phyloP scores from a whole-genome alignment of 2,329 filamentous ascomycete species.

The Neobulgaria alba region DNA sequence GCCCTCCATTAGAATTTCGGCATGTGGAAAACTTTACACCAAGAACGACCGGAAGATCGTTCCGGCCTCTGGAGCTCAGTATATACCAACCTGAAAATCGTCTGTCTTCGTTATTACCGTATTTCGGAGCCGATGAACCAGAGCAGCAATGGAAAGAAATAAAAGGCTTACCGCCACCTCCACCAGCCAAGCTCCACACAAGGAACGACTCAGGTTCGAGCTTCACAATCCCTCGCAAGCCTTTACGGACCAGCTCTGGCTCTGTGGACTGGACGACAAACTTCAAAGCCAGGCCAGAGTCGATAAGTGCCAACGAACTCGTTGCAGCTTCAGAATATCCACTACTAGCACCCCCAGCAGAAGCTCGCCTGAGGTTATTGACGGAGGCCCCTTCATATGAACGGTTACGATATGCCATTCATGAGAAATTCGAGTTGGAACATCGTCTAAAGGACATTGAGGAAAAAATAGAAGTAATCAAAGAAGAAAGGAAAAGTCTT shows the following conservation, averaged over 20 bases:
- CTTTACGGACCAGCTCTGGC: constrained; percentile 21
- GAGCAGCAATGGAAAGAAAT: neutral
- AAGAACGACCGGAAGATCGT: constrained; percentile 27
- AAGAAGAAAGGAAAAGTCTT: constrained; percentile 50
- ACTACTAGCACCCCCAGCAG: constrained; percentile 18
- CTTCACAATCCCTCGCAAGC: constrained; percentile 25
- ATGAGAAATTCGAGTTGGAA: constrained; percentile 44
- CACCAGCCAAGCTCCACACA: constrained; percentile 16
- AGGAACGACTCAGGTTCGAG: constrained; percentile 24
- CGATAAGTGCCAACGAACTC: constrained; percentile 21
- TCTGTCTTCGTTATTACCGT: constrained; percentile 37
- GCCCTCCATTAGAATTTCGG: constrained; percentile 50
- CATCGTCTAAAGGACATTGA: constrained; percentile 51
- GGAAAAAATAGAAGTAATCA: constrained; percentile 46
- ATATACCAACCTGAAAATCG: constrained; percentile 39
- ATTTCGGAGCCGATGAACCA: constrained; percentile 30
- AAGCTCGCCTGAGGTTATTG: constrained; percentile 22
- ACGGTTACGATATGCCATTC: constrained; percentile 25
- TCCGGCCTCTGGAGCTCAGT: constrained; percentile 49
- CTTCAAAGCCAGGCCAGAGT: constrained; percentile 16
- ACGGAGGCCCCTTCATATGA: constrained; percentile 26
- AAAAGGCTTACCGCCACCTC: constrained; percentile 13
- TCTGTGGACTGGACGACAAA: constrained; percentile 20
- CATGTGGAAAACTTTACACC: constrained; percentile 42
- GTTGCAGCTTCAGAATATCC: constrained; percentile 19